Evolutionary conservation across 2,329 filamentous ascomycete genomes (phyloP), one percentile per base, ranked within the genome.

Genomic region (Penicillium sp.): DNA sequence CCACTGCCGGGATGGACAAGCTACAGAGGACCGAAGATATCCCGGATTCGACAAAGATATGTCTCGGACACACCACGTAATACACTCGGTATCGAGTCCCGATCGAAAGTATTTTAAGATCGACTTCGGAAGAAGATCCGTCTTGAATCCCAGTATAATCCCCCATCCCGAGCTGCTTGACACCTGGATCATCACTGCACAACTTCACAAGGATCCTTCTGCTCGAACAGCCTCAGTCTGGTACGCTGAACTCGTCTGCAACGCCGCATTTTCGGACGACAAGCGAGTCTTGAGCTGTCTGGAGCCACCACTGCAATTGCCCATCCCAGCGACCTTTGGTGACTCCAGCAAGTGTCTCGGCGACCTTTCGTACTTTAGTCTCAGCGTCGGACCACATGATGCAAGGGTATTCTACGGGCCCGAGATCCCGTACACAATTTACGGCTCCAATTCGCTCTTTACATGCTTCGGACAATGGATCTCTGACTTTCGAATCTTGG

Each of bases 401-500:
- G 78, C 78, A 1, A 72, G 80, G 5, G 74, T 80, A 9, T 79
- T 82, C 56, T 76, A 75, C 50, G 78, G 77, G 0, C 79, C 79
- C 0, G 61, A 71, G 0, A 64, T 57, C 1, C 76, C 78, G 0
- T 78, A 76, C 48, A 68, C 73, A 1, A 63, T 79, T 4, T 83
- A 75, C 49, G 79, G 79, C 2, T 79, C 77, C 8, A 80, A 80
- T 54, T 80, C 78, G 0, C 51, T 57, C 0, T 69, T 72, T 53
- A 76, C 74, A 2, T 83, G 80, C 60, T 78, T 82, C 52, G 79
- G 79, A 1, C 73, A 77, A 57, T 82, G 75, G 67, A 66, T 78
- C 13, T 74, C 77, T 34, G 77, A 82, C 56, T 76, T 81, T 44
- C 69, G 76, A 12, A 61, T 68, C 28, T 63, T 82, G 2, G 64